Base-by-base conservation (phyloP, 148 eudicot species). In the Rhododendron simsii region DNA sequence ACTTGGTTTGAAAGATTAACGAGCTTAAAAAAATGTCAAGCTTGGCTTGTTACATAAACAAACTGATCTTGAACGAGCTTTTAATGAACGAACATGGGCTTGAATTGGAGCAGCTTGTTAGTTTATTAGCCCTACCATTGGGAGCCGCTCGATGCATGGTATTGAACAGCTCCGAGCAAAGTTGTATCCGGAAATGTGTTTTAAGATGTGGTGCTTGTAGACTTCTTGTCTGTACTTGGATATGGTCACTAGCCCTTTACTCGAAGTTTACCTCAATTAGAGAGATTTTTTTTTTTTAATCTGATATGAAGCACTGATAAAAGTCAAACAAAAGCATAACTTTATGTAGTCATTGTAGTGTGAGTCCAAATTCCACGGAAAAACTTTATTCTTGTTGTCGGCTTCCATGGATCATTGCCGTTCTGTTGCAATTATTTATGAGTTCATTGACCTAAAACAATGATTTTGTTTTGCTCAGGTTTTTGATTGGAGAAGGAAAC, bases 401-500 rank as follows among this genome's bases (percentile, higher is more conserved):
- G n/a, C 13, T 80, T 50, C 63, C 44, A 28, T 53, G 61, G 83
- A 4, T 51, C 26, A 6, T 47, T 14, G 5, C 14, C 5, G 55
- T 45, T 59, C 9, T 59, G 65, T 59, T 59, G 65, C 65, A 48
- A 55, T 48, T 79, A 2, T 41, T 79, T 30, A 26, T 79, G 82
- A 3, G 30, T 79, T 33, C 28, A 26, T 26, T 79, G 59, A 26
- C 81, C 59, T 79, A 26, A 26, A 33, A 6, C 61, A 47, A n/a
- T 6, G 21, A 11, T 18, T 23, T 51, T 76, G 10, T 21, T 55
- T 39, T n/a, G 12, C 83, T 80, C 85, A 95, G 99, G 97, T 95
- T 86, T 87, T 95, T 39, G 87, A 88, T 41, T 96, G 99, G 99
- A 91, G 99, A 86, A 94, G 95, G 86, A 88, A 86, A 67, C 88